Evolutionary conservation across 352 stramenopile species (phyloP).

Genomic region (Globisporangium cederbergense): DNA sequence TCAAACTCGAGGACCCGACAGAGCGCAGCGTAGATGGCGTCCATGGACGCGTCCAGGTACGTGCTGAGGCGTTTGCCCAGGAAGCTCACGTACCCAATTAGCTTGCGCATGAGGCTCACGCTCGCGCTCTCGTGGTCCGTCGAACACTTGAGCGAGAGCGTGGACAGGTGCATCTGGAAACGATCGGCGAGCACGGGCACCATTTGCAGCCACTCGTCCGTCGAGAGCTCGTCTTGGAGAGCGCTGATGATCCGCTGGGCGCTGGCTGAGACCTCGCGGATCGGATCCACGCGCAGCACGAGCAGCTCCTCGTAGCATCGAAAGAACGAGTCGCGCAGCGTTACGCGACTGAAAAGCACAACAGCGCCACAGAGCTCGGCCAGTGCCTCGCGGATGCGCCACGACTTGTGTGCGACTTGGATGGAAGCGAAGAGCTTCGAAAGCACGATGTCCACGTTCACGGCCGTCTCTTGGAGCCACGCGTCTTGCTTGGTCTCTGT

Average conservation of each 20-base stretch:
- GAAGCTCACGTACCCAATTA: slow-evolving; percentile 68
- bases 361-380: slow-evolving; percentile 59
- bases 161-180: slow-evolving; percentile 70
- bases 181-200: slow-evolving; percentile 57
- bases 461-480: slow-evolving; percentile 51
- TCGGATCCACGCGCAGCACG: slow-evolving; percentile 55
- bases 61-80: slow-evolving; percentile 32
- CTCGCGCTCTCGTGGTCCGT: slow-evolving; percentile 62
- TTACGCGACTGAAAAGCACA: slow-evolving; percentile 43
- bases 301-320: slow-evolving; percentile 78
- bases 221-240: slow-evolving; percentile 27
- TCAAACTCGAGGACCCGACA: slow-evolving; percentile 55
- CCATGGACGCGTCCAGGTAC: slow-evolving; percentile 51
- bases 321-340: slow-evolving; percentile 61
- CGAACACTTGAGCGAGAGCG: slow-evolving; percentile 53
- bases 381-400: slow-evolving; percentile 57
- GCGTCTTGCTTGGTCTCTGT: slow-evolving; percentile 16
- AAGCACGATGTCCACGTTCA: slow-evolving; percentile 67
- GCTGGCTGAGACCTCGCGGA: slow-evolving; percentile 24
- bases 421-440: slow-evolving; percentile 50
- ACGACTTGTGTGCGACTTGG: slow-evolving; percentile 35
- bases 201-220: slow-evolving; percentile 54
- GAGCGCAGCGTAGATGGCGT: slow-evolving; percentile 44
- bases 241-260: slow-evolving; percentile 16
- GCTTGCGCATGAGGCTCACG: slow-evolving; percentile 55